A percentile compares a stretch with the other conserved stretches of the same genome.
phyloP scores from a whole-genome alignment of 2,329 filamentous ascomycete species.

The Colletotrichum spinosum region DNA sequence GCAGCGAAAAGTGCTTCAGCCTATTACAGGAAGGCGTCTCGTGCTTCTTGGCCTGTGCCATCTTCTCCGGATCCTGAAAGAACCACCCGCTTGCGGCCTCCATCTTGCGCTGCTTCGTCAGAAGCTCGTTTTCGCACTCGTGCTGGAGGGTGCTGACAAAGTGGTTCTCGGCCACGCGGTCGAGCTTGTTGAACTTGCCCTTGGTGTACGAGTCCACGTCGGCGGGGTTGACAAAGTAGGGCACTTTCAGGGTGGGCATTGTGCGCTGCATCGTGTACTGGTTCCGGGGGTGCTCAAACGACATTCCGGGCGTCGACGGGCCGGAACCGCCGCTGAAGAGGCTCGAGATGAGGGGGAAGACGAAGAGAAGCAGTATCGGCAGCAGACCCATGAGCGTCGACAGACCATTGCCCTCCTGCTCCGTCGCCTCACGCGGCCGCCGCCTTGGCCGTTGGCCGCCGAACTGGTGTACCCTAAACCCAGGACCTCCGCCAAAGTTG shows the following conservation, averaged over 20 bases:
- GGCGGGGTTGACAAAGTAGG: constrained; percentile 86
- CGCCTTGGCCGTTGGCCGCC: constrained; percentile 82
- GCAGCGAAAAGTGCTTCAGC: constrained; percentile 51
- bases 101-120: constrained; percentile 72
- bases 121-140: constrained; percentile 81
- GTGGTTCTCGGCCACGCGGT: constrained; percentile 79
- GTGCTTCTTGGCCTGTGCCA: constrained; percentile 73
- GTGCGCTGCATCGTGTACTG: constrained; percentile 81
- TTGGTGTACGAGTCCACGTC: constrained; percentile 79
- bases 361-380: constrained; percentile 88
- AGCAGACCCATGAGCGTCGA: constrained; percentile 79
- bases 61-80: constrained; percentile 81
- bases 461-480: constrained; percentile 95
- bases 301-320: constrained; percentile 74
- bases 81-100: constrained; percentile 91
- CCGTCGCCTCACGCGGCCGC: constrained; percentile 75
- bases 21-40: constrained; percentile 65
- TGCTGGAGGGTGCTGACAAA: constrained; percentile 75
- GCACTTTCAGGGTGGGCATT: constrained; percentile 76
- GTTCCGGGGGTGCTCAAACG: constrained; percentile 77
- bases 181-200: constrained; percentile 78
- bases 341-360: constrained; percentile 85
- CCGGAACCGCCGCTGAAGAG: constrained; percentile 73
- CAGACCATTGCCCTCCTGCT: constrained; percentile 63
- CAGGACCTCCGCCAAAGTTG: constrained; percentile 91